These are phyloP conservation scores for Cryptococcus neoformans DNA, from an alignment of 1,284 basidiomycete genomes.

Conservation along the genomic window DNA sequence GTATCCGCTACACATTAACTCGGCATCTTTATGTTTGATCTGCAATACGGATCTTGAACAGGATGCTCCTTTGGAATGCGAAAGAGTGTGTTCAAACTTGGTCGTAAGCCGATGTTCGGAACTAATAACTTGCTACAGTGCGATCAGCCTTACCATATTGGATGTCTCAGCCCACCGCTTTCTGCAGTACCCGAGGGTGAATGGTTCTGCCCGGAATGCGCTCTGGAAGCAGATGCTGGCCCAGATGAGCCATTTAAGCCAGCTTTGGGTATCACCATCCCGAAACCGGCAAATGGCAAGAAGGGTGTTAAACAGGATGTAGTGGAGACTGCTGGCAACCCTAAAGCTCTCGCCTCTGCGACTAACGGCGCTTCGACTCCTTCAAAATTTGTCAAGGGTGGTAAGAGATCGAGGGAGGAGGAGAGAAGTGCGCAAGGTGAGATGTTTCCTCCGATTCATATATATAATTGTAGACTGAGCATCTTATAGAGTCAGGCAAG, in stretches of 20 bases:
- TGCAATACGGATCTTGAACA: slow-evolving; percentile 68
- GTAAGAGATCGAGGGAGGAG: background rate
- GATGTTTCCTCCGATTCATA: background rate
- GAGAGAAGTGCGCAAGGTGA: slow-evolving; percentile 1
- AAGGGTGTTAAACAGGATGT: background rate
- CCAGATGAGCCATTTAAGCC: slow-evolving; percentile 12
- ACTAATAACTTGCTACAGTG: slow-evolving; percentile 57
- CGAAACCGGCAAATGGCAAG: background rate
- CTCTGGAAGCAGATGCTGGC: slow-evolving; percentile 19
- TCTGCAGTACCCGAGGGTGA: slow-evolving; percentile 76
- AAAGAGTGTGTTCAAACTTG: slow-evolving; percentile 60
- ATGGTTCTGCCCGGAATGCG: slow-evolving; percentile 83
- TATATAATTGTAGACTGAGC: too few relatives aligned
- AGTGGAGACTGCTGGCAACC: background rate
- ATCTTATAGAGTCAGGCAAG: too few relatives aligned
- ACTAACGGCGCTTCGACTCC: too few relatives aligned
- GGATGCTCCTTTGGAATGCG: slow-evolving; percentile 72
- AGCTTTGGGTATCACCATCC: background rate
- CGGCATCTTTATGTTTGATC: slow-evolving; percentile 66
- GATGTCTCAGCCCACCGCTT: slow-evolving; percentile 76
- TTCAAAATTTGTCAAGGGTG: background rate
- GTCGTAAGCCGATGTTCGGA: background rate
- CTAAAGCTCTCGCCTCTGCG: too few relatives aligned
- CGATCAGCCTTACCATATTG: slow-evolving; percentile 81
- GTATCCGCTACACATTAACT: slow-evolving; percentile 67